Base-by-base conservation (phyloP, 2,329 filamentous ascomycete species). In the Mariannaea elegans region DNA sequence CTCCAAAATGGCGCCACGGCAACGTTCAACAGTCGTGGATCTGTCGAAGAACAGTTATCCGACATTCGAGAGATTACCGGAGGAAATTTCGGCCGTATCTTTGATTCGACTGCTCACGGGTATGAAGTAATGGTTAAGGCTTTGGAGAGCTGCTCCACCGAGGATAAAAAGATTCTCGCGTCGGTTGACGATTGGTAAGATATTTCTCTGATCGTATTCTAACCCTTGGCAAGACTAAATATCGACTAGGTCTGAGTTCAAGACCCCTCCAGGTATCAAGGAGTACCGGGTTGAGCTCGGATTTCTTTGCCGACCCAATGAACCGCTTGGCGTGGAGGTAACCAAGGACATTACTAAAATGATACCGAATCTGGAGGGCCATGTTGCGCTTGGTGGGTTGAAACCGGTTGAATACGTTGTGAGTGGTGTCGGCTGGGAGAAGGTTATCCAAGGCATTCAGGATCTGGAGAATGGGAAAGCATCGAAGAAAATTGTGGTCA, bases 101-200 rank as follows among this genome's bases (percentile, higher is more conserved):
- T 76, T 31, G 77, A 79, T 45, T 64, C 75, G 4, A 75, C 70
- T 31, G 68, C 68, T 1, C 57, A 67, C 38, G 68, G 70, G 2
- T 63, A 69, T 7, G 68, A 74, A 8, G 59, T 73, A 1, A 76
- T 72, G 19, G 62, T 75, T 34, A 68, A 69, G 44, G 73, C 73
- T 12, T 66, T 79, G 1, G 62, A 66, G 36, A 61, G 13, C 4
- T 45, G 65, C 9, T 70, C 73, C 2, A 65, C 56, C 2, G 69
- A 53, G 2, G 29, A 47, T 9, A 36, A 47, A 3, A 78, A 77
- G 49, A 72, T 70, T 39, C 75, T 77, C 38, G 61, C 69, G 1
- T 75, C 72, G 0, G 73, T 72, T 2, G 74, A 78, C 60, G 73
- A 73, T 48, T 76, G 73, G 77, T 77, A 59, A 8, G 10, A n/a